Evolutionary conservation across 768 basidiomycete genomes (phyloP).

Genomic region (Pisolithus marmoratus): DNA sequence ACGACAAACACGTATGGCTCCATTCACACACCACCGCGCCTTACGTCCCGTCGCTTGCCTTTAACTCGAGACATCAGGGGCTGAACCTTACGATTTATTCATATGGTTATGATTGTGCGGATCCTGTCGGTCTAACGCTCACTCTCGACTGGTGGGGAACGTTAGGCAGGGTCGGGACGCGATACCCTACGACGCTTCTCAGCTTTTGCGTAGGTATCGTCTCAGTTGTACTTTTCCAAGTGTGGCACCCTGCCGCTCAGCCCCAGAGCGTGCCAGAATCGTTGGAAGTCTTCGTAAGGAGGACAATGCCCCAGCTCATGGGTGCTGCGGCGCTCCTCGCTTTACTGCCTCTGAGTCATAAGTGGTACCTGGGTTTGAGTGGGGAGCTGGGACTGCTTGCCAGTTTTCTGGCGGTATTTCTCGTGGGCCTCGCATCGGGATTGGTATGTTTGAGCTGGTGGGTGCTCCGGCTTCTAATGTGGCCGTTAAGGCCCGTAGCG

Average conservation of each 20-base stretch:
- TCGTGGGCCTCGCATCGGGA: conserved; percentile 58
- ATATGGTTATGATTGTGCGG: conserved; percentile 44
- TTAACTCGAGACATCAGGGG: conserved; percentile 25
- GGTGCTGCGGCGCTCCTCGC: conserved; percentile 40
- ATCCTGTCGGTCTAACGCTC: conserved; percentile 38
- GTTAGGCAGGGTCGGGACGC: conserved; percentile 60
- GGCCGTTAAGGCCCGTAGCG: conserved; percentile 29
- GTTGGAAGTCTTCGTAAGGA: conserved; percentile 37
- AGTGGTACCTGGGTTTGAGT: conserved; percentile 55
- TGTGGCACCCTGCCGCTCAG: conserved; percentile 36
- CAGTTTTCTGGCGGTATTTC: conserved; percentile 46
- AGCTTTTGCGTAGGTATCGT: conserved; percentile 75
- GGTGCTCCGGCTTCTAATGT: conserved; percentile 44
- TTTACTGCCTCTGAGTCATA: conserved; percentile 50
- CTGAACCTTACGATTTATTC: conserved; percentile 57
- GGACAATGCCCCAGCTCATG: conserved; percentile 38
- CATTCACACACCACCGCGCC: conserved; percentile 69
- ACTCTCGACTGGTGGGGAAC: conserved; percentile 67
- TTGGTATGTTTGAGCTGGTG: conserved; percentile 59
- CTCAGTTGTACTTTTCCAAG: conserved; percentile 48
- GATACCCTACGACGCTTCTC: conserved; percentile 69
- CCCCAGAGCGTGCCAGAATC: conserved; percentile 45
- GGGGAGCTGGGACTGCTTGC: conserved; percentile 38
- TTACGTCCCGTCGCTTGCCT: conserved; percentile 37
- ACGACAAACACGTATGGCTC: conserved; percentile 31